Base-by-base conservation (phyloP, 202 grass and related monocot species). In the Brachypodium distachyon region DNA sequence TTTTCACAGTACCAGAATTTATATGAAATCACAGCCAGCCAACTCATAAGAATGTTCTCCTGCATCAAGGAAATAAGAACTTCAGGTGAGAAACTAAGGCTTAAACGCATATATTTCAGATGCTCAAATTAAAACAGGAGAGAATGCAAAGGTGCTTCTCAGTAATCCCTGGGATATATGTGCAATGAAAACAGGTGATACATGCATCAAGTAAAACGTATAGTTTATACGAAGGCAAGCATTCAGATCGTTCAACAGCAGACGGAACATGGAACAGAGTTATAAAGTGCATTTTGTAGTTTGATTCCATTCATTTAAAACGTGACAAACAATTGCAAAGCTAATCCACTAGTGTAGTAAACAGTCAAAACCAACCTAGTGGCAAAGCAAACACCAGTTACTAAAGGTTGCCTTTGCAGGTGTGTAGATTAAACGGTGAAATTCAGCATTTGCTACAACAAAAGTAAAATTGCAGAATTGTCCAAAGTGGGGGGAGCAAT, bases 21-120 rank as follows among this genome's bases (percentile, higher is more conserved):
- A n/a, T 56, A 38, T 58, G 44, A 76, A 40, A n/a, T 52, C 44
- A 34, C 72, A 67, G 62, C 14, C 9, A 70, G 79, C 67, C 65
- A 83, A 64, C 71, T 81, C 81, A 83, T 84, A 84, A 53, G 81
- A 81, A 78, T 88, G 4, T 71, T 61, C 56, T 84, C 83, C 86
- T 88, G 81, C 71, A 84, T 68, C 33, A 22, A 73, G 23, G 18
- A 58, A 80, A 76, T 36, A 72, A 77, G 58, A 84, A 74, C 2
- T 57, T 77, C 36, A 80, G 48, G 44, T 57, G 37, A 18, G 18
- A 56, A 38, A 67, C 34, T 40, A 65, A 8, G 43, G 66, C n/a
- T 41, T 53, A 6, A 41, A 41, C 19, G 25, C 5, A 22, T 3
- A 67, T 19, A 54, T 55, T 27, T 28, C 17, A 27, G 13, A 11